Evolutionary conservation across 768 basidiomycete species (phyloP), one percentile per base, ranked within the genome.

Genomic region (Naganishia onofrii): DNA sequence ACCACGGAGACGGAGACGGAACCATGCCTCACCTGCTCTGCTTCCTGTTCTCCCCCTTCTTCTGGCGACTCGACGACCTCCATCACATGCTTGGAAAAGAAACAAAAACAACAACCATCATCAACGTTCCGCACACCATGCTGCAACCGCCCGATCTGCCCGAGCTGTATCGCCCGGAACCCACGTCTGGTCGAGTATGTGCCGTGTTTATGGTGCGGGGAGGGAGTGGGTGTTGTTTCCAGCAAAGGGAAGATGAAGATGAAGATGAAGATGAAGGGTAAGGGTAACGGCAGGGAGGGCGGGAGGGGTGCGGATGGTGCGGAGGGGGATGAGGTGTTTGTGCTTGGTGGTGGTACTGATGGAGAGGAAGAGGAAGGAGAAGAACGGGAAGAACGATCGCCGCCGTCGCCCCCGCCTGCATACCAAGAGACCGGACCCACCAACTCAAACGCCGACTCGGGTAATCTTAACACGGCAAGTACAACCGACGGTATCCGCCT

Each of bases 151-250:
- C 76, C 76, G 38, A 80, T 80, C 71, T 80, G 79, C 64, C 44
- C 32, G 21, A 56, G 48, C 9, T 80, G 79, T 58, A 63, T 80
- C 6, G 36, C 31, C 28, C 56, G 60, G 1, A 78, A 80, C 57
- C 79, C 79, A 1, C 63, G 79, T 55, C 70, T 80, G 53, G 76
- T 68, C 51, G 74, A 76, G 21, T 80, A 77, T 74, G 78, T 73
- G 73, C 72, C 6, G 44, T 71, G 52, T 66, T 69, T 51, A 21
- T 58, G 13, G 70, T 70, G 46, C 70, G 72, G 34, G 3, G 63
- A 69, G 9, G 44, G 55, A 26, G 42, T 46, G 10, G 36, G 51
- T n/a, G 69, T 31, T 19, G 32, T 36, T 26, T 13, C 26, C 21
- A n/a, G 7, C 5, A 42, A 42, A 42, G 42, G 15, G 42, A 17